These are phyloP conservation scores for Yarrowia yakushimensis DNA, from an alignment of 805 yeast species.

Conservation along the genomic window DNA sequence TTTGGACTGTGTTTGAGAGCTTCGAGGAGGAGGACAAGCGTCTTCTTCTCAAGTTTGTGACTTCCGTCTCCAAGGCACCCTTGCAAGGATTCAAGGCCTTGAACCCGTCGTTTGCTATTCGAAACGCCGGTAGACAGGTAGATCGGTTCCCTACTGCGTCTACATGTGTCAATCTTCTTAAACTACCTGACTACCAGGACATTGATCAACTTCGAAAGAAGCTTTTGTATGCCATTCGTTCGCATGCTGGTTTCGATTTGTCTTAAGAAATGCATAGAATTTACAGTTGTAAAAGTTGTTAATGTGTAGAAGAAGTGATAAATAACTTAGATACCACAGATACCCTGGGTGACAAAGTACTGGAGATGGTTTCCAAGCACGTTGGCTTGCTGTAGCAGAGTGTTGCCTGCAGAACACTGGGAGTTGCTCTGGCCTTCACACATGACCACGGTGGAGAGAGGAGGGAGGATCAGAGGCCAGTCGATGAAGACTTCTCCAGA, in stretches of 20 bases:
- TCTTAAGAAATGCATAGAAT: slow-evolving; percentile 39
- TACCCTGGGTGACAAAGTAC: slow-evolving; percentile 5
- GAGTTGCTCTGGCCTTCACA: slow-evolving; percentile 15
- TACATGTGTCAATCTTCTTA: slow-evolving; percentile 85
- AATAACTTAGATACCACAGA: slow-evolving; percentile 6
- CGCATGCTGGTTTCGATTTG: slow-evolving; percentile 85
- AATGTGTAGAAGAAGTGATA: not conserved
- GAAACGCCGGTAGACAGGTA: slow-evolving; percentile 56
- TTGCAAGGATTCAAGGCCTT: slow-evolving; percentile 75
- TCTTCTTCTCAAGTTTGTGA: slow-evolving; percentile 77
- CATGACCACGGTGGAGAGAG: not conserved
- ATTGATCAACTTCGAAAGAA: slow-evolving; percentile 57
- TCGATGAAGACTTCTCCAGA: slow-evolving; percentile 9
- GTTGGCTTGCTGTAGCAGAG: not conserved
- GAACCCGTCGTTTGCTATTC: slow-evolving; percentile 74
- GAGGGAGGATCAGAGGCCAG: slow-evolving; percentile 1
- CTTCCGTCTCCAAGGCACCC: slow-evolving; percentile 90
- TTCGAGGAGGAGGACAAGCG: slow-evolving; percentile 60
- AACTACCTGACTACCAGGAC: slow-evolving; percentile 75
- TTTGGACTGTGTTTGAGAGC: slow-evolving; percentile 77
- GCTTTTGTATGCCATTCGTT: slow-evolving; percentile 69
- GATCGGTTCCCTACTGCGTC: slow-evolving; percentile 83
- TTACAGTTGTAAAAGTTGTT: not conserved
- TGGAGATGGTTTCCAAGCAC: not conserved
- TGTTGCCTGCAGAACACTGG: not conserved